Conservation (phyloP, 1,284 basidiomycete species). For the Flammula alnicola region DNA sequence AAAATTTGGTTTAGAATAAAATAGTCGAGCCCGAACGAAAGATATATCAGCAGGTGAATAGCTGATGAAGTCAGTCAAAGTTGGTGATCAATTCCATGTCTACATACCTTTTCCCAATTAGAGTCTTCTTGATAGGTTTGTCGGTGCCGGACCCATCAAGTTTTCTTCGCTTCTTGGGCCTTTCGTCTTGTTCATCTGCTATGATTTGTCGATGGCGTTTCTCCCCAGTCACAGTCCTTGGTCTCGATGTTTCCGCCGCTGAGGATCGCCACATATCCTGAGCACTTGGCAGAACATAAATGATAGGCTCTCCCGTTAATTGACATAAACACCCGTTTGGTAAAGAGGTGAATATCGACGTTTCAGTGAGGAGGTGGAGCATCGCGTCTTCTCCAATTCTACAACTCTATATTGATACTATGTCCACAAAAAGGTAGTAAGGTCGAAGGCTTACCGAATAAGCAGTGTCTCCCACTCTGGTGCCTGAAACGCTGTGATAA, state of each 20-base stretch:
- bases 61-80: constrained; percentile 30
- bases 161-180: constrained; percentile 39
- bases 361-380: constrained; percentile 73
- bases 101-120: constrained; percentile 6
- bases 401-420: not conserved
- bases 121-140: not conserved
- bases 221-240: constrained; percentile 3
- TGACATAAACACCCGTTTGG: constrained; percentile 85
- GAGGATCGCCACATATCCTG: no score
- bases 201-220: constrained; percentile 25
- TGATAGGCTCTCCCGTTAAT: constrained; percentile 71
- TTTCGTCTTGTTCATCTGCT: constrained; percentile 18
- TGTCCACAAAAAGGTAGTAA: not conserved
- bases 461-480: constrained; percentile 72
- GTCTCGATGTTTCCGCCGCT: constrained; percentile 3
- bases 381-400: constrained; percentile 77
- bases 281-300: constrained; percentile 45
- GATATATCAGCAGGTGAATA: constrained; percentile 56
- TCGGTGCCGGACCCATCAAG: constrained; percentile 6
- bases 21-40: constrained; percentile 62
- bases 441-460: constrained; percentile 49
- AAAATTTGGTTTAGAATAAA: constrained; percentile 67
- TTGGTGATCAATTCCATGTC: not conserved
- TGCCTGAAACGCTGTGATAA: constrained; percentile 66
- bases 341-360: constrained; percentile 73